Evolutionary conservation across 108 stramenopile species (phyloP).

Genomic region (Nitzschia sp.): DNA sequence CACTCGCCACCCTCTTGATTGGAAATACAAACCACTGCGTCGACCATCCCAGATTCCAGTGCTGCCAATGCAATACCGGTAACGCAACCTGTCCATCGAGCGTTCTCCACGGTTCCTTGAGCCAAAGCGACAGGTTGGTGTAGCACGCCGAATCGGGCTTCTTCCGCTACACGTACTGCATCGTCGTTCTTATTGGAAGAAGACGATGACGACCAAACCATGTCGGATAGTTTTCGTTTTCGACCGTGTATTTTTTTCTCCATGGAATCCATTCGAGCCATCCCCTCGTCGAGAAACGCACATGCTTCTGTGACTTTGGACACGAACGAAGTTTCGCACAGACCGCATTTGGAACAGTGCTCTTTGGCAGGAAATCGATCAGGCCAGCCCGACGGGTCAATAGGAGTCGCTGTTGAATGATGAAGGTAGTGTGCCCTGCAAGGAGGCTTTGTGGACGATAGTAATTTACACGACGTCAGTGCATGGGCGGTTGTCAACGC

Average conservation of each 20-base stretch:
- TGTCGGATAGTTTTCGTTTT: conserved; percentile 29
- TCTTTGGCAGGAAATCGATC: conserved; percentile 76
- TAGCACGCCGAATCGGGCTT: conserved; percentile 77
- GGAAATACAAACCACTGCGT: conserved; percentile 79
- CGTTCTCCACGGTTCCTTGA: conserved; percentile 48
- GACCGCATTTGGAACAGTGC: conserved; percentile 77
- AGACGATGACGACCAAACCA: conserved; percentile 36
- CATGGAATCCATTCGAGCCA: conserved; percentile 65
- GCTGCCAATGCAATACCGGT: conserved; percentile 69
- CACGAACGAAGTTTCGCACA: conserved; percentile 79
- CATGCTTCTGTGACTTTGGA: conserved; percentile 67
- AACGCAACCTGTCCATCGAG: conserved; percentile 84
- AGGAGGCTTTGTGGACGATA: neutral
- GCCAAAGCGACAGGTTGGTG: conserved; percentile 63
- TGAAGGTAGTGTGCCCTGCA: neutral
- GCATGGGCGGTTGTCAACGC: too few species aligned
- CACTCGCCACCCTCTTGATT: conserved; percentile 27
- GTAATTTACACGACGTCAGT: too few species aligned
- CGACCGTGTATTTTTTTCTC: conserved; percentile 66
- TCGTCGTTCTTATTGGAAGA: neutral
- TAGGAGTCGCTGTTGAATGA: conserved; percentile 39
- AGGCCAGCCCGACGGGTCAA: conserved; percentile 71
- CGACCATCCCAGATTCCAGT: conserved; percentile 67
- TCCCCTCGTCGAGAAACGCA: conserved; percentile 67
- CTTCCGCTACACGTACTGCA: conserved; percentile 42